These are phyloP conservation scores for Diversispora epigaea DNA, from an alignment of 192 early-diverging fungal genomes.

Conservation along the genomic window DNA sequence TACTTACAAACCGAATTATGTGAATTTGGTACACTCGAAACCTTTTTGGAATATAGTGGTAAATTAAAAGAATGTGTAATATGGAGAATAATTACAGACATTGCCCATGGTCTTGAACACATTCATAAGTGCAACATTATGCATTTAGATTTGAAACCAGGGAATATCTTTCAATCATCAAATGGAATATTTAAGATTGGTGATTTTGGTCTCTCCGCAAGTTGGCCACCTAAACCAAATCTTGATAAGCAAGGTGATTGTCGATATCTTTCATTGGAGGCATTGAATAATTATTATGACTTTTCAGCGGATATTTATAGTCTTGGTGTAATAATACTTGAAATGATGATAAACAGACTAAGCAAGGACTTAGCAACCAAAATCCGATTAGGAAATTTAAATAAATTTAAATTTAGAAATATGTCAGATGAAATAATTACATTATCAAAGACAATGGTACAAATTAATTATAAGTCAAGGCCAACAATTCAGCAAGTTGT, in stretches of 20 bases:
- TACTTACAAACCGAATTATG: constrained; percentile 91
- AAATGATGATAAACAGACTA: constrained; percentile 50
- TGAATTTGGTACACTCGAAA: constrained; percentile 58
- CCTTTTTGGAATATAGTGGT: constrained; percentile 33
- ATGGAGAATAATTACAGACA: constrained; percentile 71
- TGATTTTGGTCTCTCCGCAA: constrained; percentile 86
- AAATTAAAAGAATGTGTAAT: constrained; percentile 59
- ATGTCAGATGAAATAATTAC: too few species aligned
- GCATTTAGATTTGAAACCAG: constrained; percentile 92
- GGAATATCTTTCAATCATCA: constrained; percentile 74
- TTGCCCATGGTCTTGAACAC: constrained; percentile 62
- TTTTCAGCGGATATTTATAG: constrained; percentile 82
- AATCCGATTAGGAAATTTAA: too few species aligned
- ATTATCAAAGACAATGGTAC: too few species aligned
- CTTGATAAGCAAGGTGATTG: constrained; percentile 85
- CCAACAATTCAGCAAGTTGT: too few species aligned
- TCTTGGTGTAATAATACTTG: constrained; percentile 86
- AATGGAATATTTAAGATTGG: constrained; percentile 77
- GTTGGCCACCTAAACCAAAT: constrained; percentile 49
- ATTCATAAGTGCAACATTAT: constrained; percentile 71
- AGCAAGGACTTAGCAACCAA: too few species aligned
- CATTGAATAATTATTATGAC: constrained; percentile 67
- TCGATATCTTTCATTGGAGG: constrained; percentile 88
- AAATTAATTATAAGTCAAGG: too few species aligned
- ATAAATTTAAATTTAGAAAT: too few species aligned